Evolutionary conservation across 768 basidiomycete genomes (phyloP).

Genomic region (Hygrophorus pudorinus): DNA sequence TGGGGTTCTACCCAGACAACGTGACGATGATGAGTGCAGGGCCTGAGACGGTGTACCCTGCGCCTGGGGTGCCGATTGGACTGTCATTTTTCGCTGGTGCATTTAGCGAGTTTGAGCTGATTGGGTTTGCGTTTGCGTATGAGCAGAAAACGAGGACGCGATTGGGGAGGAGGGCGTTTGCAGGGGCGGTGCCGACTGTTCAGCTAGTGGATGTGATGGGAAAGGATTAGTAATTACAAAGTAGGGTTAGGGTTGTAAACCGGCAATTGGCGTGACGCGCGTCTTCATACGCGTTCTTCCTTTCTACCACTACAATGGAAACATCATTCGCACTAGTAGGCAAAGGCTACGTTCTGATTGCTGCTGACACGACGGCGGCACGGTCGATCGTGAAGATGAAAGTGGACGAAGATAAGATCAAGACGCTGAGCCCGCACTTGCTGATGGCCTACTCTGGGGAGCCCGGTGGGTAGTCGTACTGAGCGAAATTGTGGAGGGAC

Average conservation of each 20-base stretch:
- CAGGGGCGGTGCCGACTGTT: conserved; percentile 39
- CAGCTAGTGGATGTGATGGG: not conserved
- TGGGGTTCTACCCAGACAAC: conserved; percentile 47
- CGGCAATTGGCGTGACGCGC: no score
- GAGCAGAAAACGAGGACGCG: conserved; percentile 54
- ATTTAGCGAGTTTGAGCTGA: conserved; percentile 48
- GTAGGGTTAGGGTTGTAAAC: no score
- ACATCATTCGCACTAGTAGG: conserved; percentile 86
- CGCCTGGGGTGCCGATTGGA: conserved; percentile 52
- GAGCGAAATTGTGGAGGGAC: not conserved
- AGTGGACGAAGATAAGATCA: conserved; percentile 93
- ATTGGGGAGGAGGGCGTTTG: conserved; percentile 35
- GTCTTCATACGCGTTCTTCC: no score
- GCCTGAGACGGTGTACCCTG: conserved; percentile 35
- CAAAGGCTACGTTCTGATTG: conserved; percentile 89
- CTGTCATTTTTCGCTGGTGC: conserved; percentile 53
- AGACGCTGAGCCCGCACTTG: conserved; percentile 79
- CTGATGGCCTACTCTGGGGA: conserved; percentile 95
- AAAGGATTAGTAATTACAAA: conserved; percentile 10
- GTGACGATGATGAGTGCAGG: conserved; percentile 29
- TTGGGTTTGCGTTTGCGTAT: conserved; percentile 53
- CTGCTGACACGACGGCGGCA: conserved; percentile 82
- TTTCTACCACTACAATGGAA: no score
- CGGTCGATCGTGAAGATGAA: conserved; percentile 98
- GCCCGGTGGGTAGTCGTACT: conserved; percentile 46